A percentile compares a stretch with the other conserved stretches of the same genome.
Evolutionary conservation across 225 moss, liverwort and hornwort genomes (phyloP).

Genomic region (Climacium dendroides): DNA sequence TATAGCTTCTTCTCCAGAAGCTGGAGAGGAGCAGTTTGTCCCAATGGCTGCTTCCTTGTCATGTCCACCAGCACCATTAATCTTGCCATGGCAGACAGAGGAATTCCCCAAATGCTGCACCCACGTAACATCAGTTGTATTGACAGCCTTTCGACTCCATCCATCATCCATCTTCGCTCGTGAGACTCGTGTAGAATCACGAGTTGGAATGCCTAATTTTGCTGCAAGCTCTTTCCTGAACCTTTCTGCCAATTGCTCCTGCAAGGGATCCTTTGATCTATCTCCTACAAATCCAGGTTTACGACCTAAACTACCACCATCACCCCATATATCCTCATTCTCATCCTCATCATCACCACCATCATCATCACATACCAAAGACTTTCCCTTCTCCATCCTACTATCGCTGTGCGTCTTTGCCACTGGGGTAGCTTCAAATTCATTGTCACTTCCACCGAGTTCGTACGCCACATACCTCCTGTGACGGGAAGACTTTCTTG

Average conservation of each 20-base stretch:
- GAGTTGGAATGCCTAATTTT: not conserved
- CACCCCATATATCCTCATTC: not conserved
- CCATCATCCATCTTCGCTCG: not conserved
- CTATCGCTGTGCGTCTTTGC: no score
- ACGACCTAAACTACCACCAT: not conserved
- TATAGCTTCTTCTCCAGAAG: conserved; percentile 13
- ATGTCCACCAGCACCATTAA: not conserved
- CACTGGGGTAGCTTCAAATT: not conserved
- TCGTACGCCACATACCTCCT: conserved; percentile 44
- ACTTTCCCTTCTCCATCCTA: conserved; percentile 46
- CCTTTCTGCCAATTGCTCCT: conserved; percentile 15
- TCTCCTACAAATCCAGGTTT: conserved; percentile 7
- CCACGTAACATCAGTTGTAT: not conserved
- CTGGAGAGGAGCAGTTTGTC: not conserved
- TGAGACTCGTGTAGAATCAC: not conserved
- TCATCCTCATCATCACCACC: not conserved
- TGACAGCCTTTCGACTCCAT: not conserved
- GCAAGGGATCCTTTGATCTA: conserved; percentile 1
- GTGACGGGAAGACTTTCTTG: conserved; percentile 35
- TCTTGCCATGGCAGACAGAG: not conserved
- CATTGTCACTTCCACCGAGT: conserved; percentile 44
- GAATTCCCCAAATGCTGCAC: not conserved
- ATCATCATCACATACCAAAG: not conserved
- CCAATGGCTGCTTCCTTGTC: not conserved
- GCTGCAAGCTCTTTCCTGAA: conserved; percentile 15